Percentiles rank a stretch among this genome's conserved stretches.
Conservation (phyloP, 2,329 filamentous ascomycete species). For the Rachicladosporium sp. region DNA sequence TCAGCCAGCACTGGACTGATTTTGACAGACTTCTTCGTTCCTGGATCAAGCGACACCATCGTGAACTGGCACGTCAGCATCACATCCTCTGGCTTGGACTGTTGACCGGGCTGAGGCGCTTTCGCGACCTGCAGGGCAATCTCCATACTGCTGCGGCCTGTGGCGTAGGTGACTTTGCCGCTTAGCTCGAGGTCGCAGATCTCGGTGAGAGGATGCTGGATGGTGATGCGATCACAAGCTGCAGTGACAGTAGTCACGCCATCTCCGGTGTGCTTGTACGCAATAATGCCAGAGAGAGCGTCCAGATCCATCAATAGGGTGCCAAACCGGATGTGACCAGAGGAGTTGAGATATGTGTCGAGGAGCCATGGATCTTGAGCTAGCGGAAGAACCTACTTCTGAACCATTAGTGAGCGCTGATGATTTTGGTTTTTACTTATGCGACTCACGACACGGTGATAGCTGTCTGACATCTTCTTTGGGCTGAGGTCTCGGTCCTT, state of each 20-base stretch:
- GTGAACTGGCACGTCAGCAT: slow-evolving; percentile 63
- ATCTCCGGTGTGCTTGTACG: slow-evolving; percentile 60
- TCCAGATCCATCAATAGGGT: slow-evolving; percentile 71
- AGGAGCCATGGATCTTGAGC: slow-evolving; percentile 64
- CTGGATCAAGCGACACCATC: slow-evolving; percentile 62
- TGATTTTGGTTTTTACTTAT: background rate
- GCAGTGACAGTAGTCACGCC: slow-evolving; percentile 52
- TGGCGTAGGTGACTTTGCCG: slow-evolving; percentile 57
- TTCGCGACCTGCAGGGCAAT: slow-evolving; percentile 63
- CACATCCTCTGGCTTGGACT: slow-evolving; percentile 46
- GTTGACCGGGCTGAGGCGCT: slow-evolving; percentile 47
- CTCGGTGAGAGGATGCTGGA: slow-evolving; percentile 60
- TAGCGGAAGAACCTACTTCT: slow-evolving; percentile 47
- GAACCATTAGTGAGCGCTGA: no score
- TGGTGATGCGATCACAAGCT: slow-evolving; percentile 51
- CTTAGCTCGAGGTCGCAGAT: slow-evolving; percentile 69
- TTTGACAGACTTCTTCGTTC: slow-evolving; percentile 53
- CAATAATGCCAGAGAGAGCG: slow-evolving; percentile 62
- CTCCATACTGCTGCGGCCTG: slow-evolving; percentile 60
- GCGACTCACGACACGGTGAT: slow-evolving; percentile 49
- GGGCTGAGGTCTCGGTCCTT: slow-evolving; percentile 47
- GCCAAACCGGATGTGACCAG: slow-evolving; percentile 61
- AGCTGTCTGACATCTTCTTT: slow-evolving; percentile 60
- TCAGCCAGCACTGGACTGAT: slow-evolving; percentile 50
- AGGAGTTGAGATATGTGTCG: slow-evolving; percentile 66